Evolutionary conservation across 2,329 filamentous ascomycete species (phyloP), one percentile per base, ranked within the genome.

Genomic region (Neopestalotiopsis sp.): DNA sequence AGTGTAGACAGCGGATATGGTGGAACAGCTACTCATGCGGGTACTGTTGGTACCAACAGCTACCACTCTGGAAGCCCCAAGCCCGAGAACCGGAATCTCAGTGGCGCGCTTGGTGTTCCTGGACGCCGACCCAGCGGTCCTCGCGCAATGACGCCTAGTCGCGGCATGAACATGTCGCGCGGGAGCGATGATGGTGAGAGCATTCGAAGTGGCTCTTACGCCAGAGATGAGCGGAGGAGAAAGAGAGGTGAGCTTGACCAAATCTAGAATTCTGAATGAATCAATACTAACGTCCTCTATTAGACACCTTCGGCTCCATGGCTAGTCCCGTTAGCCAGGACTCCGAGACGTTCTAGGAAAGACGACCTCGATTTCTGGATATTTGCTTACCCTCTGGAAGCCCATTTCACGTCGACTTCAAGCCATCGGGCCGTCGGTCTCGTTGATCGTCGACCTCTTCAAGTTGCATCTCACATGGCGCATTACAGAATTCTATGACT

Each of bases 121-220:
- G 77, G 82, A 9, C 82, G 88, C 63, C 79, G 87, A 68, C 88
- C 88, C 30, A 89, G 86, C 66, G 88, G 88, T 28, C 88, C 88
- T 14, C 79, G 88, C 71, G 87, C 88, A 20, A 90, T 90, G 88
- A 90, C 88, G 5, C 88, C 88, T 0, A 88, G 83, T 77, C 86
- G 82, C 68, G 81, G 81, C 0, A 81, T 72, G 13, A 76, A 74
- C 67, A 67, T 62, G 34, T 74, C 77, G 14, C 78, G 76, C 68
- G 76, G 77, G 64, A 79, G 85, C 61, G 83, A 86, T 57, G 85
- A 85, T 68, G 81, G 80, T 24, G 81, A 81, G 9, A 79, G 79
- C 67, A 83, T 83, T 32, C 66, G 69, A 12, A 68, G 66, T 58
- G 14, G 59, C 20, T 40, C 58, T 34, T 53, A 61, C n/a, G 67